A percentile compares a stretch with the other conserved stretches of the same genome.
Evolutionary conservation across 108 stramenopile genomes (phyloP).

Genomic region (Skeletonema tropicum): DNA sequence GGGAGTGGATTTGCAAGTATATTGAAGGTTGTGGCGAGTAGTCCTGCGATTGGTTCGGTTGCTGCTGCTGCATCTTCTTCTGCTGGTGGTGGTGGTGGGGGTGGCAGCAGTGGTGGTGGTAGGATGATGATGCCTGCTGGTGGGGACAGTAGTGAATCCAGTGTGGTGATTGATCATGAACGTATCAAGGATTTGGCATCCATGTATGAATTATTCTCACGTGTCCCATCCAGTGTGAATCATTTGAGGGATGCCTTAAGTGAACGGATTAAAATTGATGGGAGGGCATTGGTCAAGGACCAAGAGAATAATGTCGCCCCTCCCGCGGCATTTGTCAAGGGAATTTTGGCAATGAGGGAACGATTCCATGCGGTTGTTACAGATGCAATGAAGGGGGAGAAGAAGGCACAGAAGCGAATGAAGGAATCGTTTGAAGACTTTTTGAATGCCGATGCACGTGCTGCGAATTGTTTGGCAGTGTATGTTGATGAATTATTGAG

Average conservation of each 20-base stretch:
- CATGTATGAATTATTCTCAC: constrained; percentile 92
- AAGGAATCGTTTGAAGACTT: constrained; percentile 97
- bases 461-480: constrained; percentile 87
- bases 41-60: constrained; percentile 16
- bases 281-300: constrained; percentile 80
- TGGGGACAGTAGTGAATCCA: background rate
- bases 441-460: constrained; percentile 93
- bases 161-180: constrained; percentile 35
- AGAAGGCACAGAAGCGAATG: constrained; percentile 82
- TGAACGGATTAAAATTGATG: constrained; percentile 80
- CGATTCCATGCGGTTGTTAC: constrained; percentile 87
- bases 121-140: background rate
- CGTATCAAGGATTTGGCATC: constrained; percentile 79
- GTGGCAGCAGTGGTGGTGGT: background rate
- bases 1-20: constrained; percentile 85
- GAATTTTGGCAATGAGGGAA: constrained; percentile 91
- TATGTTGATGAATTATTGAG: constrained; percentile 96
- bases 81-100: background rate
- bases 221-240: constrained; percentile 89
- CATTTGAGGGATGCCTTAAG: constrained; percentile 82
- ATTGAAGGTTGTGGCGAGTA: constrained; percentile 80
- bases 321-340: constrained; percentile 92
- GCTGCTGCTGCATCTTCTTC: background rate
- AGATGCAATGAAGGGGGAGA: constrained; percentile 84
- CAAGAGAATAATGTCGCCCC: constrained; percentile 87